Evolutionary conservation across 176 grass and related monocot genomes (phyloP).

Genomic region (Triticum urartu): DNA sequence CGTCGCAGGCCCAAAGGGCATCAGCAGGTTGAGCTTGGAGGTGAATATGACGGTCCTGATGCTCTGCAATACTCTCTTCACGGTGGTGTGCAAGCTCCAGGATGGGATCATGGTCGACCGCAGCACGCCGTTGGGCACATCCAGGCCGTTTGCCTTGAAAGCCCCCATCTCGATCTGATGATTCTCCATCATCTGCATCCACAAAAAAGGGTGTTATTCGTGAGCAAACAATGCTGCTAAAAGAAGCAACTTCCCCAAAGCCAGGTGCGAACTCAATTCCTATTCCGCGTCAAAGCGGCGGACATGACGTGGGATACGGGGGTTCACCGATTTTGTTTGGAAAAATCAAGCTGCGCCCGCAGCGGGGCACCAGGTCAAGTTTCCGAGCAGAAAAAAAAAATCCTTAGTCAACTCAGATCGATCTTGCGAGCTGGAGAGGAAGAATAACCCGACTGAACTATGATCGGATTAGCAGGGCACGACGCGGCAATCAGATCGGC

Average conservation of each 20-base stretch:
- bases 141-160: slow-evolving; percentile 33
- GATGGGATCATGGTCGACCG: slow-evolving; percentile 9
- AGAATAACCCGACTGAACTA: not conserved
- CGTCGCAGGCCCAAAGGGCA: slow-evolving; percentile 57
- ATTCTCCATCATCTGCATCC: slow-evolving; percentile 38
- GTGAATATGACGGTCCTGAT: slow-evolving; percentile 58
- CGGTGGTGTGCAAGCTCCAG: slow-evolving; percentile 18
- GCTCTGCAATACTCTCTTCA: slow-evolving; percentile 34
- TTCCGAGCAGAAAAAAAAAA: no score
- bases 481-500: not conserved
- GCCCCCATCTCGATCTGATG: slow-evolving; percentile 58
- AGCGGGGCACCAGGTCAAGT: not conserved
- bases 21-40: slow-evolving; percentile 59
- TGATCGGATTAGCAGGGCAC: not conserved
- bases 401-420: not conserved
- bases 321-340: not conserved
- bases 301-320: not conserved
- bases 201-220: not conserved
- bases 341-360: not conserved
- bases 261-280: not conserved
- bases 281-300: not conserved
- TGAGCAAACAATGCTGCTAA: not conserved
- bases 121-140: slow-evolving; percentile 30
- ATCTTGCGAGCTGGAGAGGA: not conserved
- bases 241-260: not conserved